A percentile compares a stretch with the other conserved stretches of the same genome.
These are phyloP conservation scores for Centrapalus pauciflorus DNA, from an alignment of 129 eudicot species.

Conservation along the genomic window DNA sequence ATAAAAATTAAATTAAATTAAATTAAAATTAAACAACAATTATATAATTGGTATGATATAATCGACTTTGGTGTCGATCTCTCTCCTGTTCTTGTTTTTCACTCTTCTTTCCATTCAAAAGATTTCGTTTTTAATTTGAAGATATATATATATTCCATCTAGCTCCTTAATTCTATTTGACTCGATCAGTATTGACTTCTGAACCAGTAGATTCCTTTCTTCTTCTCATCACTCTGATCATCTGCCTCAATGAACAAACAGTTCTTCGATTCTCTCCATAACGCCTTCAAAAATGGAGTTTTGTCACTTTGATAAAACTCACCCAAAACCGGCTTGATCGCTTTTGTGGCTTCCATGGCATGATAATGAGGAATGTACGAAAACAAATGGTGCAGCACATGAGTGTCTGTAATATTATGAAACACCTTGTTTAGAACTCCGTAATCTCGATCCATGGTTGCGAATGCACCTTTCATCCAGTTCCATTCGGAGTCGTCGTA, in stretches of 20 bases:
- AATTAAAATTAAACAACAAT: no score
- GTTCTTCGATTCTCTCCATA: constrained; percentile 53
- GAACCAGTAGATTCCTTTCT: constrained; percentile 45
- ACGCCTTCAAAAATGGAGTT: constrained; percentile 38
- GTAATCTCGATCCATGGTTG: constrained; percentile 49
- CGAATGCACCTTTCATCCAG: constrained; percentile 55
- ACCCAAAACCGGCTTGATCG: constrained; percentile 45
- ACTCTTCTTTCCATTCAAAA: no score
- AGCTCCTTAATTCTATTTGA: no score
- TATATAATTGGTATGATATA: no score
- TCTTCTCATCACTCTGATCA: constrained; percentile 27
- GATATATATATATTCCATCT: no score
- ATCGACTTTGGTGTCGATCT: no score
- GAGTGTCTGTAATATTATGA: constrained; percentile 53
- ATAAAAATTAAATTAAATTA: no score
- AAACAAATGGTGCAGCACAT: constrained; percentile 51
- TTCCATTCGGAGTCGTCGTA: constrained; percentile 53
- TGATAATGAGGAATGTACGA: constrained; percentile 55
- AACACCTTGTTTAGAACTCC: constrained; percentile 55
- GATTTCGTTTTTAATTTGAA: no score
- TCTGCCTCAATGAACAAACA: constrained; percentile 40
- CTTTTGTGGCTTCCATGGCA: constrained; percentile 58
- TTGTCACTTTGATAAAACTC: constrained; percentile 47
- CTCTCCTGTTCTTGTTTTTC: no score
- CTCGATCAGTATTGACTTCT: constrained; percentile 21